phyloP scores from a whole-genome alignment of 768 basidiomycete species.

The Tulasnella sp. region DNA sequence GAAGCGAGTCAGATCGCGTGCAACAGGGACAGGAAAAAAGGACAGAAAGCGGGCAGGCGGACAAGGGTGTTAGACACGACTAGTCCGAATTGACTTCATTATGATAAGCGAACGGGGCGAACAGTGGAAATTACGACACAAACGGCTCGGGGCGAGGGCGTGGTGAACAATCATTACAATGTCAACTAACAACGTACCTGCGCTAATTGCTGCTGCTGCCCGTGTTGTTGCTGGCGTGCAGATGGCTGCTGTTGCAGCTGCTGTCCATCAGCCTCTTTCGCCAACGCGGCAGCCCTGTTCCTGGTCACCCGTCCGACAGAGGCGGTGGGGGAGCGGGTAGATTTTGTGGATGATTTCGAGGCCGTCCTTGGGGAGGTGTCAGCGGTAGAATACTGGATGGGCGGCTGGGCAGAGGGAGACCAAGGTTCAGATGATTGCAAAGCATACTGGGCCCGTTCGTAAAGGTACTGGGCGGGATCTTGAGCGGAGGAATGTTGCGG shows the following conservation, averaged over 20 bases:
- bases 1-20: no score
- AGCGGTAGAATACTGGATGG: background rate
- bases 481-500: background rate
- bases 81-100: no score
- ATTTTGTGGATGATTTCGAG: no score
- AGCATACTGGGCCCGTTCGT: conserved; percentile 9
- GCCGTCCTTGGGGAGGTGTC: no score
- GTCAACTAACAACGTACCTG: background rate
- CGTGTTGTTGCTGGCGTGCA: background rate
- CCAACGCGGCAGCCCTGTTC: conserved; percentile 6
- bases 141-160: background rate
- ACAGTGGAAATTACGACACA: background rate
- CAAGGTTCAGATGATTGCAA: background rate
- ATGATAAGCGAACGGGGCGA: no score
- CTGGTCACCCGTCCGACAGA: background rate
- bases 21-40: no score
- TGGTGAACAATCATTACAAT: background rate
- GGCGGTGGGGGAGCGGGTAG: background rate
- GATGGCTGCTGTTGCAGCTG: background rate
- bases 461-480: conserved; percentile 11
- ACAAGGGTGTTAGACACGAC: no score
- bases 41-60: no score
- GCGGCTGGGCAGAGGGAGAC: conserved; percentile 3
- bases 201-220: background rate
- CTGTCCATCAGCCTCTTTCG: background rate